Base-by-base conservation (phyloP, 202 grass and related monocot species). In the Elaeis oleifera region DNA sequence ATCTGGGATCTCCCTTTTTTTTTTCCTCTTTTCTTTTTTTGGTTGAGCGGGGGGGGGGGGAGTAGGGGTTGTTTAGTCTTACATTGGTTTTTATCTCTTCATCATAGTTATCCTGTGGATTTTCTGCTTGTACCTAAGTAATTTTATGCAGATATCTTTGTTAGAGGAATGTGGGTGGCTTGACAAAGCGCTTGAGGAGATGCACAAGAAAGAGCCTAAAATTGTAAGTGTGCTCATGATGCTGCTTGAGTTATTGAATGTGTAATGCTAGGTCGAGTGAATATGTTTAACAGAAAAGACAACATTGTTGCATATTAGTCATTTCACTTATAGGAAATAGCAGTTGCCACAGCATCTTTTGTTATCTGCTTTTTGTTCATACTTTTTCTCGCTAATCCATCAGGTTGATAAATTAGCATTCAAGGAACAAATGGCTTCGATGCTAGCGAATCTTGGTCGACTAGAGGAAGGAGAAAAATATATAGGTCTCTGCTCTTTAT, bases 391-490 rank as follows among this genome's bases (percentile, higher is more conserved):
- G 9, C 36, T 44, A 44, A 44, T 44, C 8, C 52, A 56, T 44
- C 71, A 99, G 95, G 85, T 99, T 58, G 95, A 95, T 65, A 99
- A 87, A 67, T 58, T 99, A 71, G 73, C 95, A 51, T 95, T 84
- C 72, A 95, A 78, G 75, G 95, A 99, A 81, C 89, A 95, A 79
- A 99, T 95, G 89, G 89, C 95, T 69, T 79, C 78, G 22, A 79
- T 99, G 61, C 69, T 99, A 63, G 73, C 87, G 67, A 94, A 95
- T 73, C 78, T 95, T 68, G 68, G 78, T 29, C 71, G 50, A 49
- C 81, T 90, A 67, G 85, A 95, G 69, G 83, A 95, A 62, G 84
- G 79, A 24, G 89, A 95, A 73, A 78, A 70, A 75, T 87, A 71
- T 99, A 95, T 74, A 81, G 78, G 76, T 65, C 80, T 29, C 73